phyloP scores from a whole-genome alignment of 306 rosid genomes.

The Prinsepia uniflora region DNA sequence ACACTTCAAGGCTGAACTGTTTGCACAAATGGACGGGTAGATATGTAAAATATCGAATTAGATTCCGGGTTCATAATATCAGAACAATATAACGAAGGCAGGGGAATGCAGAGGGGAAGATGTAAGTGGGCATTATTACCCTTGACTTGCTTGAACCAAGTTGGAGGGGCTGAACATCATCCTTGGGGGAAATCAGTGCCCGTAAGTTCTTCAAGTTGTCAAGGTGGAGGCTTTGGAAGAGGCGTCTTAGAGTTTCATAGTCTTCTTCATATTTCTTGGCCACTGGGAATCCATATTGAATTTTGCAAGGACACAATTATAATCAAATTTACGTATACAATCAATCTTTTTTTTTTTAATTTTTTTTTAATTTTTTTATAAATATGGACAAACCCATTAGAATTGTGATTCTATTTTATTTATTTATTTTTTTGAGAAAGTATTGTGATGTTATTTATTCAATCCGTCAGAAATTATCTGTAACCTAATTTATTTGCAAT shows the following conservation, averaged over 20 bases:
- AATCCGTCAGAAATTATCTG: no score
- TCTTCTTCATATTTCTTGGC: constrained; percentile 55
- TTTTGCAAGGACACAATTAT: not conserved
- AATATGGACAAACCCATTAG: no score
- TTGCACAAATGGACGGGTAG: constrained; percentile 22
- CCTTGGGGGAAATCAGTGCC: constrained; percentile 51
- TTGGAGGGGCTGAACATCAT: constrained; percentile 53
- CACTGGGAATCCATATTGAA: constrained; percentile 43
- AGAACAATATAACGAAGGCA: not conserved
- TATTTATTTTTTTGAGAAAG: no score
- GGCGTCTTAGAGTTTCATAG: constrained; percentile 43
- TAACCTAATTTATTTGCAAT: no score
- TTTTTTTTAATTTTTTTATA: no score
- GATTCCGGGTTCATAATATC: not conserved
- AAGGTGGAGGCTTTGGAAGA: constrained; percentile 45
- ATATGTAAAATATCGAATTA: not conserved
- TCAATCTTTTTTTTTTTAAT: no score
- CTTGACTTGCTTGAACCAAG: constrained; percentile 35
- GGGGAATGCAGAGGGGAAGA: not conserved
- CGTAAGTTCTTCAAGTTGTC: constrained; percentile 69
- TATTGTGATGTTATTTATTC: no score
- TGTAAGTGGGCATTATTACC: constrained; percentile 32
- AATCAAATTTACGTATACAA: no score
- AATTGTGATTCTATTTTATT: no score
- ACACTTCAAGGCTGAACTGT: constrained; percentile 55